phyloP scores from a whole-genome alignment of 371 early-diverging fungal genomes.

The Apophysomyces elegans region DNA sequence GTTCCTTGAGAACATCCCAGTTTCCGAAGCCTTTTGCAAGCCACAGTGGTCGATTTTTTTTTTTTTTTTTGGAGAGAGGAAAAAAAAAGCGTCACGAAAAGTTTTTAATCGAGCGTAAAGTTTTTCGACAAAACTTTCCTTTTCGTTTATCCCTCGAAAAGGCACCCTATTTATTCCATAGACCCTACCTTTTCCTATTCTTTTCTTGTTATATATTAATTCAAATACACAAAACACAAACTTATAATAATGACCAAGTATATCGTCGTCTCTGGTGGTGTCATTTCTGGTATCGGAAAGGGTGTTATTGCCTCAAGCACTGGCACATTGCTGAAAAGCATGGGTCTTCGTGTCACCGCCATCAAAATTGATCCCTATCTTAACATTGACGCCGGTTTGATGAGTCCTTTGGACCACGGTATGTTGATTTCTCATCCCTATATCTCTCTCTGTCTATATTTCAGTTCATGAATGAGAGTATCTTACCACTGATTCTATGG shows the following conservation, averaged over 20 bases:
- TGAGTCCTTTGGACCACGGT: constrained; percentile 98
- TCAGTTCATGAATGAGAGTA: not conserved
- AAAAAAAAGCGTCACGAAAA: constrained; percentile 8
- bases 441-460: not conserved
- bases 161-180: constrained; percentile 19
- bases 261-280: constrained; percentile 98
- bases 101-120: not conserved
- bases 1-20: too few species aligned
- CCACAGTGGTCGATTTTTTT: constrained; percentile 3
- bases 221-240: constrained; percentile 11
- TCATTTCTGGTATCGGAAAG: constrained; percentile 99
- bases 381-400: constrained; percentile 98
- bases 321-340: constrained; percentile 93
- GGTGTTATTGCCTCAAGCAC: constrained; percentile 98
- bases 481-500: not conserved
- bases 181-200: not conserved
- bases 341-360: constrained; percentile 94
- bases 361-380: constrained; percentile 99
- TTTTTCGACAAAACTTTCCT: constrained; percentile 15
- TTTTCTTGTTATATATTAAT: constrained; percentile 12
- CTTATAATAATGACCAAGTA: constrained; percentile 76
- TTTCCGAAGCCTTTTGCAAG: not conserved
- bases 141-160: constrained; percentile 22
- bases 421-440: constrained; percentile 20
- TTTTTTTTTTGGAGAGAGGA: too few species aligned